These are phyloP conservation scores for Penicillium cataractarum DNA, from an alignment of 495 filamentous ascomycete genomes.

Conservation along the genomic window DNA sequence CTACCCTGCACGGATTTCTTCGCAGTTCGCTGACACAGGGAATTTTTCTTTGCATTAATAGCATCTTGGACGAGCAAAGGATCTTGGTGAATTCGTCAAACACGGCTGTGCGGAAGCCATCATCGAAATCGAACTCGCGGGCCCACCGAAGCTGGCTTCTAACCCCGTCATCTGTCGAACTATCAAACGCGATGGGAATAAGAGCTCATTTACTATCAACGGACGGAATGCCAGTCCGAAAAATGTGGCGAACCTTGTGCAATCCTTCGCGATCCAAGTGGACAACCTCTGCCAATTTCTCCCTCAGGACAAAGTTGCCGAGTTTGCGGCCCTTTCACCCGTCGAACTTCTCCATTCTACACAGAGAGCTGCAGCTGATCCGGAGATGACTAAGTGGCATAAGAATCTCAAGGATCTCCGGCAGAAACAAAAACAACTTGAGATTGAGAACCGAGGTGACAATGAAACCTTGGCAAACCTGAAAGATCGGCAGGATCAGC, in stretches of 20 bases:
- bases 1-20: constrained; percentile 6
- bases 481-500: constrained; percentile 73
- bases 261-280: constrained; percentile 81
- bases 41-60: constrained; percentile 26
- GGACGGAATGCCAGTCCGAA: constrained; percentile 58
- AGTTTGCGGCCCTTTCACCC: constrained; percentile 84
- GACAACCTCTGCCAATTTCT: constrained; percentile 98
- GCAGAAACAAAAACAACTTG: constrained; percentile 66
- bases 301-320: constrained; percentile 93
- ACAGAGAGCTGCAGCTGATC: constrained; percentile 80
- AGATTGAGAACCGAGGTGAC: constrained; percentile 59
- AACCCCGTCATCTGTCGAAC: constrained; percentile 76
- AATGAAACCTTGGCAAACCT: constrained; percentile 64
- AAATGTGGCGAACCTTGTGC: constrained; percentile 65
- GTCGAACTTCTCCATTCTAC: constrained; percentile 87
- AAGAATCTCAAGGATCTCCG: constrained; percentile 70
- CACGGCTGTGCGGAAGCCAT: constrained; percentile 75
- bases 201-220: constrained; percentile 72
- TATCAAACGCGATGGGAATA: constrained; percentile 83
- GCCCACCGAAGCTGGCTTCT: constrained; percentile 43
- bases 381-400: constrained; percentile 81
- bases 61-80: constrained; percentile 85
- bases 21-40: constrained; percentile 2
- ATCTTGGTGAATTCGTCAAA: constrained; percentile 89
- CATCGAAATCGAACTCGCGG: constrained; percentile 87